Conservation (phyloP, 208 protist genomes). For the Wallacemonas sp. region DNA sequence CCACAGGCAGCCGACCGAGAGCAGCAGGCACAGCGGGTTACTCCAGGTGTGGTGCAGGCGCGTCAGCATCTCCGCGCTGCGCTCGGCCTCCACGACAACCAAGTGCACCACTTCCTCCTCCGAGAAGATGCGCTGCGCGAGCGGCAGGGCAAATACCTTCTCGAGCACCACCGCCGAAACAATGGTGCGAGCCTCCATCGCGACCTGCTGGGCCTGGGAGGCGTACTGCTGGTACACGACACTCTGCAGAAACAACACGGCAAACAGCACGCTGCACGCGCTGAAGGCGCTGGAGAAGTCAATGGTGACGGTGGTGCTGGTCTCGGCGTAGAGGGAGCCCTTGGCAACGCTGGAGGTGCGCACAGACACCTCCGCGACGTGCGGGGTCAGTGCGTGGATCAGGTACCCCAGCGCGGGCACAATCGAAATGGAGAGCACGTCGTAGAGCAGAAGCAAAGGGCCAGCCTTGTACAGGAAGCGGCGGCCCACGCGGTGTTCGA, state of each 20-base stretch:
- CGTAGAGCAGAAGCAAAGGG: conserved; percentile 50
- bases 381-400: conserved; percentile 27
- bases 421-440: conserved; percentile 35
- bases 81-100: conserved; percentile 43
- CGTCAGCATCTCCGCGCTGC: conserved; percentile 37
- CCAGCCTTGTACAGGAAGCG: conserved; percentile 53
- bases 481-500: conserved; percentile 56
- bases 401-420: conserved; percentile 31
- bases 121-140: conserved; percentile 62
- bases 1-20: conserved; percentile 36
- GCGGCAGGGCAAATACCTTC: conserved; percentile 57
- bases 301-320: conserved; percentile 17
- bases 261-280: conserved; percentile 30
- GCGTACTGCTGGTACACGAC: conserved; percentile 47
- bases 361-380: conserved; percentile 14
- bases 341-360: conserved; percentile 10
- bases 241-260: conserved; percentile 47
- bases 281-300: conserved; percentile 28
- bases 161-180: conserved; percentile 59
- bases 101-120: conserved; percentile 55
- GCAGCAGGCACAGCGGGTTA: conserved; percentile 38
- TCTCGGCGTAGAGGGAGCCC: conserved; percentile 16
- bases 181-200: conserved; percentile 55
- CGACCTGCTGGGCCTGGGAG: conserved; percentile 41
- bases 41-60: conserved; percentile 65